Evolutionary conservation across 2,329 filamentous ascomycete genomes (phyloP).

Genomic region (Daldinia sp.): DNA sequence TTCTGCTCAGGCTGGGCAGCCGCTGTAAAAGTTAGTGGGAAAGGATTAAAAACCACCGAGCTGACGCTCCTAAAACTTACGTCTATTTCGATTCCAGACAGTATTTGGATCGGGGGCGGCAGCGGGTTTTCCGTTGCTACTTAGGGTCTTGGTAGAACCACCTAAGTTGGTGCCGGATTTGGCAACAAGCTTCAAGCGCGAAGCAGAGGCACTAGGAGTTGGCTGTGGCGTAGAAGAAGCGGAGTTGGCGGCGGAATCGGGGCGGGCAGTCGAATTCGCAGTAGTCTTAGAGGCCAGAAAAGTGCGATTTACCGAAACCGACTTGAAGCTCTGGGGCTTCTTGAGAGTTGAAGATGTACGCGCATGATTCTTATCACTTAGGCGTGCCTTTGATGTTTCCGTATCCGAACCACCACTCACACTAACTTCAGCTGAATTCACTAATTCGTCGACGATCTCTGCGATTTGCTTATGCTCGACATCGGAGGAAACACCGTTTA

Average conservation of each 20-base stretch:
- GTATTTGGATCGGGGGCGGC: slow-evolving; percentile 74
- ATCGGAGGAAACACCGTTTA: slow-evolving; percentile 64
- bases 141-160: slow-evolving; percentile 55
- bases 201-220: slow-evolving; percentile 58
- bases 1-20: slow-evolving; percentile 75
- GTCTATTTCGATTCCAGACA: slow-evolving; percentile 91
- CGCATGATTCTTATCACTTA: slow-evolving; percentile 66
- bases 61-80: slow-evolving; percentile 56
- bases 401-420: slow-evolving; percentile 80
- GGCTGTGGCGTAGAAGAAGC: slow-evolving; percentile 55
- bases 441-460: slow-evolving; percentile 64
- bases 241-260: slow-evolving; percentile 57
- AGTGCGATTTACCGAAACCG: slow-evolving; percentile 84
- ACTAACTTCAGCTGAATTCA: slow-evolving; percentile 71
- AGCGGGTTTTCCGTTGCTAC: slow-evolving; percentile 67
- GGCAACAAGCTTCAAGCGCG: slow-evolving; percentile 76
- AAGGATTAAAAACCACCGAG: slow-evolving; percentile 16
- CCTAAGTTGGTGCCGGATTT: slow-evolving; percentile 72
- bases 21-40: slow-evolving; percentile 48
- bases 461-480: slow-evolving; percentile 65
- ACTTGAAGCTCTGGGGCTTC: slow-evolving; percentile 82
- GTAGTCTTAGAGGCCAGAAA: slow-evolving; percentile 78
- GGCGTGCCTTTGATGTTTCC: slow-evolving; percentile 69
- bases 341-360: slow-evolving; percentile 69
- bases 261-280: slow-evolving; percentile 56